These are phyloP conservation scores for Pseudopithomyces chartarum DNA, from an alignment of 2,329 filamentous ascomycete genomes.

Conservation along the genomic window DNA sequence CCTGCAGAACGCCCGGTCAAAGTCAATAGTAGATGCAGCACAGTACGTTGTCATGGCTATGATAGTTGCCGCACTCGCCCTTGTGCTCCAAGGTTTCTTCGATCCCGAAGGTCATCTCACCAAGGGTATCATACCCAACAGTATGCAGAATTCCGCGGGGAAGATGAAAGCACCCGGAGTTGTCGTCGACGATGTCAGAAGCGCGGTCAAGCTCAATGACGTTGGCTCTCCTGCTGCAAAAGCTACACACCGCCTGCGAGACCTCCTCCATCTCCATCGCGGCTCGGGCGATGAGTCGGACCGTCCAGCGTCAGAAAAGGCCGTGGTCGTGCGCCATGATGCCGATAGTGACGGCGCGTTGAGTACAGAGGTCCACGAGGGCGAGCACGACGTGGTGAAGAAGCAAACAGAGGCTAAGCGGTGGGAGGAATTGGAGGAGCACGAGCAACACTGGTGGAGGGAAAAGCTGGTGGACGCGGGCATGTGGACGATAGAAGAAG, in stretches of 20 bases:
- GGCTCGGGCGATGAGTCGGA: slow-evolving; percentile 10
- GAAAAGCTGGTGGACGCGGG: slow-evolving; percentile 70
- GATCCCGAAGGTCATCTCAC: slow-evolving; percentile 58
- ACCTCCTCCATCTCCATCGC: slow-evolving; percentile 37
- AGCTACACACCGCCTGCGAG: slow-evolving; percentile 37
- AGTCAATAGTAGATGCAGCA: slow-evolving; percentile 56
- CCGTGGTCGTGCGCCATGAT: slow-evolving; percentile 49
- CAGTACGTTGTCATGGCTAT: slow-evolving; percentile 62
- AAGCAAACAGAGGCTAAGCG: slow-evolving; percentile 57
- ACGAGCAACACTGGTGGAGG: slow-evolving; percentile 72
- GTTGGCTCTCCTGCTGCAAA: slow-evolving; percentile 31
- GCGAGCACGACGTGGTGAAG: slow-evolving; percentile 37
- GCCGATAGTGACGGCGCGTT: slow-evolving; percentile 44
- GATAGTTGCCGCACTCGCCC: slow-evolving; percentile 65
- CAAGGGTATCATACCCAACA: slow-evolving; percentile 56
- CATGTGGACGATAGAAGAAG: slow-evolving; percentile 79
- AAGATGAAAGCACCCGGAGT: slow-evolving; percentile 36
- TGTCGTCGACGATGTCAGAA: slow-evolving; percentile 29
- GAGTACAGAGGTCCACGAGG: slow-evolving; percentile 47
- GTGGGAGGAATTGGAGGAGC: slow-evolving; percentile 72
- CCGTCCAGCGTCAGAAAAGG: slow-evolving; percentile 34
- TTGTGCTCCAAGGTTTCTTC: slow-evolving; percentile 64
- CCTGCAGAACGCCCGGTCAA: slow-evolving; percentile 62
- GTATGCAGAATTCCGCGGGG: slow-evolving; percentile 48
- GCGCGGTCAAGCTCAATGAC: slow-evolving; percentile 28